Percentiles rank a stretch among this genome's conserved stretches.
Conservation (phyloP, 2,329 filamentous ascomycete genomes). For the Dactylonectria macrodidyma region DNA sequence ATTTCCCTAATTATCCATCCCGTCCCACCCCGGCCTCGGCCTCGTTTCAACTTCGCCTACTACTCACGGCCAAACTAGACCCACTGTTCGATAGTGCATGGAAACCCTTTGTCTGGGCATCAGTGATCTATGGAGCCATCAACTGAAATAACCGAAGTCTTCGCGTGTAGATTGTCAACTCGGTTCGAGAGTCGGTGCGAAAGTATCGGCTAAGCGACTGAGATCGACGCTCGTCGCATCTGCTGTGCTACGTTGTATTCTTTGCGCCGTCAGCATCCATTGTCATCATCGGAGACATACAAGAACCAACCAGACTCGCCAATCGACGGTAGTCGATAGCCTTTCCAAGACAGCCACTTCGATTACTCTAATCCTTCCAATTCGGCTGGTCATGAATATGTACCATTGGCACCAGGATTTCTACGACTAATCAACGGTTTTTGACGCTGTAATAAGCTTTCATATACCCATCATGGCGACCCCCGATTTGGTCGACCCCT, state of each 20-base stretch:
- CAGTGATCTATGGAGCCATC: neutral
- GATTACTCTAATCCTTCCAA: neutral
- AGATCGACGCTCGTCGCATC: neutral
- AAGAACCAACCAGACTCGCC: neutral
- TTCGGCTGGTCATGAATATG: conserved; percentile 4
- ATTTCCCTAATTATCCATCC: conserved; percentile 6
- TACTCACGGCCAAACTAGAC: conserved; percentile 29
- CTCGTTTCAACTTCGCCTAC: conserved; percentile 32
- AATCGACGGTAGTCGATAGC: neutral
- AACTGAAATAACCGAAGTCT: neutral
- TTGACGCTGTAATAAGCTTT: neutral
- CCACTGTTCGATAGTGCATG: conserved; percentile 18
- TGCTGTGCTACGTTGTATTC: neutral
- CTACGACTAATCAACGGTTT: neutral
- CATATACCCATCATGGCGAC: conserved; percentile 13
- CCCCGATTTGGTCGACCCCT: neutral
- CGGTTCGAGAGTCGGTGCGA: conserved; percentile 2
- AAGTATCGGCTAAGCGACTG: neutral
- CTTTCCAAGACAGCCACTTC: neutral
- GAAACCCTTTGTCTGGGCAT: neutral
- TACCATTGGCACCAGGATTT: neutral
- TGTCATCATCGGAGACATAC: neutral
- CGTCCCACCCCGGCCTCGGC: conserved; percentile 20
- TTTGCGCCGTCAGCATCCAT: conserved; percentile 1
- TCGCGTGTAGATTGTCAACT: neutral